Conservation (phyloP, 225 moss, liverwort and hornwort genomes). For the Marchantia paleacea region DNA sequence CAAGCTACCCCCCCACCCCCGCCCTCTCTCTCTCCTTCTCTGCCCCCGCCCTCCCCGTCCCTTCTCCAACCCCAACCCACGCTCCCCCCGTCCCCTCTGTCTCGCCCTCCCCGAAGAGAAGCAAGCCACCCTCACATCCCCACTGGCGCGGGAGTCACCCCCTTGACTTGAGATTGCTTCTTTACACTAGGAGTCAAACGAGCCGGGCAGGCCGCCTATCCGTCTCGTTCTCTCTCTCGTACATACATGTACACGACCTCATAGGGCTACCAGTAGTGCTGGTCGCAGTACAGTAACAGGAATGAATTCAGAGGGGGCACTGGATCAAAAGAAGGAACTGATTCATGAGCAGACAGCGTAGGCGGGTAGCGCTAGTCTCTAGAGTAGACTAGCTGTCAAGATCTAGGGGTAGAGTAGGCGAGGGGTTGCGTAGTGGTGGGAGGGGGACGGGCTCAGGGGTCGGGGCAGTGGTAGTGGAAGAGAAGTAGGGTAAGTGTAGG, state of each 20-base stretch:
- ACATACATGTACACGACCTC: neutral
- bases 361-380: no score
- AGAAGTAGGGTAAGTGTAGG: neutral
- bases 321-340: neutral
- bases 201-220: no score
- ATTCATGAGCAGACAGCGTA: neutral
- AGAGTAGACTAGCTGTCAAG: neutral
- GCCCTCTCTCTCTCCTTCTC: neutral
- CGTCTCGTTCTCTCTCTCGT: neutral
- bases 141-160: no score
- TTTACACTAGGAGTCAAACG: no score
- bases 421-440: neutral
- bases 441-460: neutral
- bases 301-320: neutral
- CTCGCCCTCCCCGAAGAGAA: neutral
- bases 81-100: neutral
- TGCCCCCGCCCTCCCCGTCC: no score
- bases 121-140: no score
- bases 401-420: neutral
- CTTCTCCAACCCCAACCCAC: neutral
- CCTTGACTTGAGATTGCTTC: no score
- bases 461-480: no score
- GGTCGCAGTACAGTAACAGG: neutral
- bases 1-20: no score
- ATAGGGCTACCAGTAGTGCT: neutral